Evolutionary conservation across 768 basidiomycete species (phyloP).

Genomic region (Holtermanniella nyarrowii): DNA sequence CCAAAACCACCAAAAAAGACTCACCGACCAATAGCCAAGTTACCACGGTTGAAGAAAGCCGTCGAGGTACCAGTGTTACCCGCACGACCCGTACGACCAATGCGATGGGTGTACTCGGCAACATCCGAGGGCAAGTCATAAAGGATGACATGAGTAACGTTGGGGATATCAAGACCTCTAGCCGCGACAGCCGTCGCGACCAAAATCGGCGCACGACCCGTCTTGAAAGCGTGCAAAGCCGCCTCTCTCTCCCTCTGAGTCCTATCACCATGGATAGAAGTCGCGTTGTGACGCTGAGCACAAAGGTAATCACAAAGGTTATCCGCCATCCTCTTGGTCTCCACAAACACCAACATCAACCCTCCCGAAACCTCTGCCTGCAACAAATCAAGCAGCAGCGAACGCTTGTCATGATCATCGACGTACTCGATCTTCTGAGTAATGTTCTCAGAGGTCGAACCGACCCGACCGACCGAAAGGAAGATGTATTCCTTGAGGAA

Average conservation of each 20-base stretch:
- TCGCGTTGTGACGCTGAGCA: slow-evolving; percentile 69
- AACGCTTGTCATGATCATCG: slow-evolving; percentile 93
- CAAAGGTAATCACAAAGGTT: slow-evolving; percentile 94
- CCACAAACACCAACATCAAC: slow-evolving; percentile 90
- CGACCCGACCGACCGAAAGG: slow-evolving; percentile 95
- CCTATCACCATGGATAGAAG: slow-evolving; percentile 96
- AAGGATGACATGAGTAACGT: slow-evolving; percentile 97
- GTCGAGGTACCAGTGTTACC: slow-evolving; percentile 94
- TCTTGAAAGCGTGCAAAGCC: slow-evolving; percentile 90
- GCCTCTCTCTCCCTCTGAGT: slow-evolving; percentile 94
- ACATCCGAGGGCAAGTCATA: slow-evolving; percentile 97
- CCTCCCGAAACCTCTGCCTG: slow-evolving; percentile 65
- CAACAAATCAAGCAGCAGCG: slow-evolving; percentile 87
- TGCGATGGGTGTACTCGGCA: slow-evolving; percentile 97
- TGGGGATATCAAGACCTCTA: slow-evolving; percentile 97
- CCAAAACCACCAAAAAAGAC: too few species aligned
- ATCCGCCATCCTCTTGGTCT: slow-evolving; percentile 99
- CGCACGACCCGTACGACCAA: slow-evolving; percentile 95
- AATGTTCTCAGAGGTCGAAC: slow-evolving; percentile 98
- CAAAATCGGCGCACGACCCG: slow-evolving; percentile 86
- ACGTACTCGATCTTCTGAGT: slow-evolving; percentile 98
- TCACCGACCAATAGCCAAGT: slow-evolving; percentile 84
- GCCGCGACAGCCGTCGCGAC: slow-evolving; percentile 98
- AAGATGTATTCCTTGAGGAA: slow-evolving; percentile 76
- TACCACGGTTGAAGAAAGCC: slow-evolving; percentile 75